phyloP scores from a whole-genome alignment of 1,284 basidiomycete genomes.

The Cystobasidium sp. region DNA sequence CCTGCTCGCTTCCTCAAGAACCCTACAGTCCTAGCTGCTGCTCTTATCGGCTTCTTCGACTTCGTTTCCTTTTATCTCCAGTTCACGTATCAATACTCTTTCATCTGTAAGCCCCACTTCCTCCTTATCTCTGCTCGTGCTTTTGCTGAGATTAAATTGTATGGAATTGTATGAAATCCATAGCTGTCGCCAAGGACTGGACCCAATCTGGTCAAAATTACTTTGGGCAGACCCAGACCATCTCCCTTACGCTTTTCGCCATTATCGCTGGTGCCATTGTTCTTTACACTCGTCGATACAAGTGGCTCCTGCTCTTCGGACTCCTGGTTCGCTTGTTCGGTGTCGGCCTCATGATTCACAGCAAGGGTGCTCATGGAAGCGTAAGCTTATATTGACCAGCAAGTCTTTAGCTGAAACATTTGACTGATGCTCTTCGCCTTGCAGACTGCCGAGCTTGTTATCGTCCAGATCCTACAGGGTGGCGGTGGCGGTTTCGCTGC shows the following conservation, averaged over 20 bases:
- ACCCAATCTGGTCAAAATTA: conserved; percentile 46
- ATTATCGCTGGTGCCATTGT: conserved; percentile 67
- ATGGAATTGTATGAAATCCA: too few species aligned
- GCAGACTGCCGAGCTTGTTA: conserved; percentile 57
- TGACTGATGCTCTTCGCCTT: conserved; percentile 10
- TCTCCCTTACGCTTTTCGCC: conserved; percentile 67
- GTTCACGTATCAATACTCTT: conserved; percentile 52
- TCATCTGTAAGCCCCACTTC: conserved; percentile 41
- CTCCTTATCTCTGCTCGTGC: conserved; percentile 5
- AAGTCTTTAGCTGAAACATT: not conserved
- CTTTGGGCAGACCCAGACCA: conserved; percentile 58
- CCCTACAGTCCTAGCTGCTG: conserved; percentile 55
- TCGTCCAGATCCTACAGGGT: conserved; percentile 70
- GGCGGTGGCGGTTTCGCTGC: conserved; percentile 78
- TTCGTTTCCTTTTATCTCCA: conserved; percentile 58
- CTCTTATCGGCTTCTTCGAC: conserved; percentile 56
- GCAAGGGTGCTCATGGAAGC: conserved; percentile 48
- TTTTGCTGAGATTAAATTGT: too few species aligned
- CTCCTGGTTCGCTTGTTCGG: conserved; percentile 61
- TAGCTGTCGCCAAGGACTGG: conserved; percentile 47
- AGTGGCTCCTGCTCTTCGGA: conserved; percentile 69
- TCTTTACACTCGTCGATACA: conserved; percentile 65
- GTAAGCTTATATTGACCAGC: not conserved
- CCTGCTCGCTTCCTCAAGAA: conserved; percentile 57
- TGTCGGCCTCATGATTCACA: conserved; percentile 63